Percentiles rank a stretch among this genome's conserved stretches.
Evolutionary conservation across 2,329 filamentous ascomycete genomes (phyloP).

Genomic region (Scopulariopsis brevicaulis): DNA sequence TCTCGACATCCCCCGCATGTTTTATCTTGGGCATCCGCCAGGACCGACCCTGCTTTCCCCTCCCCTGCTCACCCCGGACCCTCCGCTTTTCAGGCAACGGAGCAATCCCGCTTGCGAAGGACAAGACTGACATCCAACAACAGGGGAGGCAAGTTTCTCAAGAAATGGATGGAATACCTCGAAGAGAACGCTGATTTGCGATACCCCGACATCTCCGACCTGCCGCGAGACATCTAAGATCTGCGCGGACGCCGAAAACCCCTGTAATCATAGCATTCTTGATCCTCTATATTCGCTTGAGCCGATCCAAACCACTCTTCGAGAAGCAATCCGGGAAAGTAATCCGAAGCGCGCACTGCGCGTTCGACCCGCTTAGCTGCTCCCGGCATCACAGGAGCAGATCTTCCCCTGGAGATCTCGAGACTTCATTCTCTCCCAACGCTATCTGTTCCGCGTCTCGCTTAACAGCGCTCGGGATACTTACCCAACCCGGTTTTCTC

Average conservation of each 20-base stretch:
- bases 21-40: neutral
- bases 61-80: neutral
- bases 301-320: neutral
- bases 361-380: neutral
- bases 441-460: neutral
- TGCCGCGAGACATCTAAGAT: conserved; percentile 11
- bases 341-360: neutral
- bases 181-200: conserved; percentile 84
- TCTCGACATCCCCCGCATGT: conserved; percentile 1
- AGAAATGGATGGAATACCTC: conserved; percentile 81
- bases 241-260: neutral
- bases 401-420: neutral
- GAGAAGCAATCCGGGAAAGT: neutral
- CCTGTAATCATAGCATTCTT: neutral
- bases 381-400: neutral
- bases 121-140: conserved; percentile 3
- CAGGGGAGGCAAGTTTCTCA: conserved; percentile 77
- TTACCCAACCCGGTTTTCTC: neutral
- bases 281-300: neutral
- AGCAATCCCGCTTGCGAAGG: neutral
- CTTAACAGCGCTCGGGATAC: neutral
- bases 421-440: neutral
- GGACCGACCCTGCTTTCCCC: neutral
- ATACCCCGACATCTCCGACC: conserved; percentile 59
- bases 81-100: neutral